Conservation (phyloP, 164 flowering plant species). For the Stephania japonica region DNA sequence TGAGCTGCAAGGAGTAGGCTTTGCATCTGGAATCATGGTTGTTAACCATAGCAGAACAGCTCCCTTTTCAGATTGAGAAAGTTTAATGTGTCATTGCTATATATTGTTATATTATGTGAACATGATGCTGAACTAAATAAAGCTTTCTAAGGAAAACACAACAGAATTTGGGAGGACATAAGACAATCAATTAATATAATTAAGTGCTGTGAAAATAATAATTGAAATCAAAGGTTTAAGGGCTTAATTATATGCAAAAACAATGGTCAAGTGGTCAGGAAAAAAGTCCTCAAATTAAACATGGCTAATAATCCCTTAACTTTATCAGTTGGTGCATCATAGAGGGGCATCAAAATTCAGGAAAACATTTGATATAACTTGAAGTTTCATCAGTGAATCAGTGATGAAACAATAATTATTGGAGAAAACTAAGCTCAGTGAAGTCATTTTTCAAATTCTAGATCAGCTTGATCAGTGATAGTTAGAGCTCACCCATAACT, state of each 20-base stretch:
- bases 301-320: not conserved
- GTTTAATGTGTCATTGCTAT: not conserved
- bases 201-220: too few relatives aligned
- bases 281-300: too few relatives aligned
- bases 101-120: not conserved
- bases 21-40: conserved; percentile 40
- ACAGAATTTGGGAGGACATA: not conserved
- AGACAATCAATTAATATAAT: not conserved
- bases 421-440: not conserved
- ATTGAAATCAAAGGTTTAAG: too few relatives aligned
- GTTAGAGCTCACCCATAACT: not conserved
- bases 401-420: too few relatives aligned
- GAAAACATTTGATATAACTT: too few relatives aligned
- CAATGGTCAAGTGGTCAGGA: not conserved
- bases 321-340: too few relatives aligned
- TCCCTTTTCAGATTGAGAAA: conserved; percentile 41
- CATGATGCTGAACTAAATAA: not conserved
- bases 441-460: not conserved
- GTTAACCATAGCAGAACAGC: conserved; percentile 60
- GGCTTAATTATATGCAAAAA: not conserved
- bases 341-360: too few relatives aligned
- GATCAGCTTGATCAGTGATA: not conserved
- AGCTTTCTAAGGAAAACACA: not conserved
- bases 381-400: too few relatives aligned
- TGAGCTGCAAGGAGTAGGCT: conserved; percentile 38